phyloP scores from a whole-genome alignment of 345 rosid genomes.

The Melastoma malabathricum region DNA sequence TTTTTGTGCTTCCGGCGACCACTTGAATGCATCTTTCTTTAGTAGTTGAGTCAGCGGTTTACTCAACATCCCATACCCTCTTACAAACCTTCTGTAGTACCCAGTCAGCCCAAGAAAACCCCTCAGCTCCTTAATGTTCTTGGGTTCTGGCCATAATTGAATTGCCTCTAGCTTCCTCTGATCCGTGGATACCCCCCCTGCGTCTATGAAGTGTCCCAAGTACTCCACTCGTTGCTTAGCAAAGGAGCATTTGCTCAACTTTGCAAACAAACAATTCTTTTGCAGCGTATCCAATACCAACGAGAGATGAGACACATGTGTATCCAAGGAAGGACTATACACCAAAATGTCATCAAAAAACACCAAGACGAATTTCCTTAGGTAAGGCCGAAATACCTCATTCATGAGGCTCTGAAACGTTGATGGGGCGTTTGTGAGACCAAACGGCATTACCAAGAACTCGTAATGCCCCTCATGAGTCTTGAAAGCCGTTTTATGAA shows the following conservation, averaged over 20 bases:
- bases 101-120: constrained; percentile 2
- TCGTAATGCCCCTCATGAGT: constrained; percentile 13
- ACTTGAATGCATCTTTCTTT: not conserved
- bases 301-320: not conserved
- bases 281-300: not conserved
- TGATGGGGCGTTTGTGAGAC: constrained; percentile 9
- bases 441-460: constrained; percentile 10
- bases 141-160: not conserved
- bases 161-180: not conserved
- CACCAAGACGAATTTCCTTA: constrained; percentile 1
- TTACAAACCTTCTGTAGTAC: constrained; percentile 1
- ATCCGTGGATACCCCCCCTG: not conserved
- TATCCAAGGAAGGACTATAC: not conserved
- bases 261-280: not conserved
- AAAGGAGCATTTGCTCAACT: not conserved
- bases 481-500: constrained; percentile 4
- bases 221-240: not conserved
- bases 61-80: not conserved
- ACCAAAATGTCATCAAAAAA: constrained; percentile 12
- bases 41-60: not conserved
- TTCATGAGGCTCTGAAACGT: constrained; percentile 9
- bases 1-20: not conserved
- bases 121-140: not conserved
- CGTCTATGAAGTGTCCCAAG: not conserved
- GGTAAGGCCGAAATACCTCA: not conserved